Evolutionary conservation across 148 eudicot genomes (phyloP).

Genomic region (Bassia scoparia): DNA sequence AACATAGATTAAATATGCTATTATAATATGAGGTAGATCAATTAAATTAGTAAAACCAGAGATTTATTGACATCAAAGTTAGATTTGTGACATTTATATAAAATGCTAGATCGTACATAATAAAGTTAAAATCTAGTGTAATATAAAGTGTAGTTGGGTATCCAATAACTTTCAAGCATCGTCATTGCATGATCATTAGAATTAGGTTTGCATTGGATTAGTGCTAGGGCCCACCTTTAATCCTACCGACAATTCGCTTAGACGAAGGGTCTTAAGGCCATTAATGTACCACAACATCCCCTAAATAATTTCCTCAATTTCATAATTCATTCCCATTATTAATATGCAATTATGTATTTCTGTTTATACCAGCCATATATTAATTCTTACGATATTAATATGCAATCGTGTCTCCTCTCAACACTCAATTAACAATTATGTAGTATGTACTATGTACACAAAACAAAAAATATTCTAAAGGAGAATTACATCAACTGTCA

Average conservation of each 20-base stretch:
- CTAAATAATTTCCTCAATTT: not conserved
- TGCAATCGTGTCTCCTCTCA: not conserved
- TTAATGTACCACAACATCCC: conserved; percentile 12
- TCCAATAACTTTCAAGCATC: conserved; percentile 17
- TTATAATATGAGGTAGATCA: too few relatives aligned
- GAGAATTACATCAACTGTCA: too few relatives aligned
- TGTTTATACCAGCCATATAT: not conserved
- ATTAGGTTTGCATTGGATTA: conserved; percentile 10
- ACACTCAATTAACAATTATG: not conserved
- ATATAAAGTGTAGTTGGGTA: not conserved
- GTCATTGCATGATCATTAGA: not conserved
- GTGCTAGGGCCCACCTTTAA: not conserved
- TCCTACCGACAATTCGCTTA: conserved; percentile 21
- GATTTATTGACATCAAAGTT: too few relatives aligned
- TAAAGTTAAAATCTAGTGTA: not conserved
- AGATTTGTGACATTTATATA: too few relatives aligned
- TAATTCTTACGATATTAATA: not conserved
- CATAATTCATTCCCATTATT: not conserved
- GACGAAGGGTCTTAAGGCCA: not conserved
- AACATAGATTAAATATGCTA: too few relatives aligned
- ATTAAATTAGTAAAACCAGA: too few relatives aligned
- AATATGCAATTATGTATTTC: conserved; percentile 3
- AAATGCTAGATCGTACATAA: too few relatives aligned
- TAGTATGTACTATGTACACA: too few relatives aligned
- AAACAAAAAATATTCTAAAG: too few relatives aligned